A percentile compares a stretch with the other conserved stretches of the same genome.
Conservation (phyloP, 1,284 basidiomycete species). For the Clitocybe nebularis region DNA sequence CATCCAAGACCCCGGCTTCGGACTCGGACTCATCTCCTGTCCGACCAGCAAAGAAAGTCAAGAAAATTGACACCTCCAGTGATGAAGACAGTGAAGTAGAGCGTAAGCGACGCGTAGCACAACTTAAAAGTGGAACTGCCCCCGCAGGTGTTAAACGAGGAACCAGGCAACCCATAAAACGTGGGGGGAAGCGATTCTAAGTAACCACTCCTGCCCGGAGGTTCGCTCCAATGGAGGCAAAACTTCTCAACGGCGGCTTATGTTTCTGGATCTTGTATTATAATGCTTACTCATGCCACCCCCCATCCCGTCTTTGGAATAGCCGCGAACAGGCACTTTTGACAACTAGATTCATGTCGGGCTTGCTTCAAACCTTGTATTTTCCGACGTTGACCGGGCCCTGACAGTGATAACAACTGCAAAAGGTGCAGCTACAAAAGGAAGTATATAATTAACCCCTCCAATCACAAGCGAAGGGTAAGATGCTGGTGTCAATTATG, state of each 20-base stretch:
- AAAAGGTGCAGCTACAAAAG: too few species aligned
- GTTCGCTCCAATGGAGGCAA: background rate
- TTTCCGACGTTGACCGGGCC: too few species aligned
- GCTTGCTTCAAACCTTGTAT: too few species aligned
- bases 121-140: conserved; percentile 31
- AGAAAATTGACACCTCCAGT: conserved; percentile 36
- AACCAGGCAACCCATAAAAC: conserved; percentile 67
- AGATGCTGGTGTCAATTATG: background rate
- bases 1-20: conserved; percentile 21
- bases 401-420: too few species aligned
- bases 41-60: conserved; percentile 46
- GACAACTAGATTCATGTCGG: too few species aligned
- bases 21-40: conserved; percentile 43
- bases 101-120: conserved; percentile 35
- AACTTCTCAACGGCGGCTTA: too few species aligned
- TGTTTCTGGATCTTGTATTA: too few species aligned
- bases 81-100: conserved; percentile 57
- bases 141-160: conserved; percentile 39
- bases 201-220: background rate
- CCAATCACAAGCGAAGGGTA: background rate
- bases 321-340: too few species aligned
- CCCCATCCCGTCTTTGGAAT: too few species aligned
- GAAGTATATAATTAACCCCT: background rate
- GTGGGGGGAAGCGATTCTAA: conserved; percentile 70
- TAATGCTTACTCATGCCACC: too few species aligned